Conservation (phyloP, 768 basidiomycete genomes). For the Dentipellis sp. region DNA sequence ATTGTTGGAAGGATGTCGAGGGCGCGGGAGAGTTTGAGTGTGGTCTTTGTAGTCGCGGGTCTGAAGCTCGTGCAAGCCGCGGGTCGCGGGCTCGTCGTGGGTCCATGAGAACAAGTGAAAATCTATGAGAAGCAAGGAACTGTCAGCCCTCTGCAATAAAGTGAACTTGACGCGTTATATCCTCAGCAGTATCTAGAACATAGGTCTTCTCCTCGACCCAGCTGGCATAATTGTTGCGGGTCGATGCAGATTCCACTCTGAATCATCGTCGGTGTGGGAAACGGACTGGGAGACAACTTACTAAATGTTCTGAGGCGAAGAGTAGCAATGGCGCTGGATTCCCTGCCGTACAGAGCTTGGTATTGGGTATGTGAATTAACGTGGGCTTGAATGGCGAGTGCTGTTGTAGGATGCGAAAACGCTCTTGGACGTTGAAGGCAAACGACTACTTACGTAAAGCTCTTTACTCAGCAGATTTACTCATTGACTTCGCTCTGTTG, state of each 20-base stretch:
- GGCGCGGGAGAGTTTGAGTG: conserved; percentile 21
- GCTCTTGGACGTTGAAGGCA: too few species aligned
- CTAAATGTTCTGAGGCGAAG: neutral
- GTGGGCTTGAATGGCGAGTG: too few species aligned
- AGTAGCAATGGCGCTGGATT: too few species aligned
- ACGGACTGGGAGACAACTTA: neutral
- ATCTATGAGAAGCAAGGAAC: conserved; percentile 10
- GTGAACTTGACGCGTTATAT: conserved; percentile 13
- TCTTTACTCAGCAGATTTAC: too few species aligned
- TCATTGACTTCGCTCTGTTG: too few species aligned
- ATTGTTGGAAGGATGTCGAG: conserved; percentile 5
- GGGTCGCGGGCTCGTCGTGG: conserved; percentile 76
- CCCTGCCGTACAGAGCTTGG: too few species aligned
- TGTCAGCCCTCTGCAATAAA: neutral
- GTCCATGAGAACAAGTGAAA: conserved; percentile 42
- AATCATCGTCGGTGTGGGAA: conserved; percentile 51
- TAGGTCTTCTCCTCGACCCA: conserved; percentile 72
- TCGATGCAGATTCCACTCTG: conserved; percentile 89
- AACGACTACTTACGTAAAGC: too few species aligned
- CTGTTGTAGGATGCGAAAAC: too few species aligned
- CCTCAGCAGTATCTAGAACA: conserved; percentile 95
- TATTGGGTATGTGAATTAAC: too few species aligned
- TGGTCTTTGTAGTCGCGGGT: conserved; percentile 51
- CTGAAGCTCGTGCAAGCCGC: conserved; percentile 56
- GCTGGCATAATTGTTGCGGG: conserved; percentile 25